Percentiles rank a stretch among this genome's conserved stretches.
Evolutionary conservation across 495 filamentous ascomycete species (phyloP).

Genomic region (Cudoniella acicularis): DNA sequence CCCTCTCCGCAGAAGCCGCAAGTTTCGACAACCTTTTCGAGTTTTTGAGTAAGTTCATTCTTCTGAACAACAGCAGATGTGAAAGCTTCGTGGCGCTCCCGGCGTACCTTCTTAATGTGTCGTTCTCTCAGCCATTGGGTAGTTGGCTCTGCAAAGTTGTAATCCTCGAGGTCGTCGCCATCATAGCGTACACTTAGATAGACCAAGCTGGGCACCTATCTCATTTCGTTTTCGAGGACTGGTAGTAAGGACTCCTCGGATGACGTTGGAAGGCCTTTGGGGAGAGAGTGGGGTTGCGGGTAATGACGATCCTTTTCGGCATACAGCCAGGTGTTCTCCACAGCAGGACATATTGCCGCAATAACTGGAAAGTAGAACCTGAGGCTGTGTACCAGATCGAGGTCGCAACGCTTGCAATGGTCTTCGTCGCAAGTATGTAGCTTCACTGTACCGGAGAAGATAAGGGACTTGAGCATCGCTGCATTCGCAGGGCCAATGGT

Average conservation of each 20-base stretch:
- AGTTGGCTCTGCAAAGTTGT: background rate
- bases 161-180: background rate
- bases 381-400: background rate
- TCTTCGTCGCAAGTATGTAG: background rate
- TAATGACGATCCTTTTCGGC: background rate
- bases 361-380: background rate
- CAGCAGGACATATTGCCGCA: background rate
- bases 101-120: background rate
- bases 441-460: background rate
- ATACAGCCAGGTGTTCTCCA: background rate
- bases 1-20: conserved; percentile 6
- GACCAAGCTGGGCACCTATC: background rate
- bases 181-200: background rate
- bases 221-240: background rate
- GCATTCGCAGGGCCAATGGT: conserved; percentile 5
- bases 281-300: background rate
- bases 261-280: background rate
- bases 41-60: background rate
- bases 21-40: background rate
- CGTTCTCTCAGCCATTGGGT: background rate
- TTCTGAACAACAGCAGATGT: background rate
- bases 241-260: background rate
- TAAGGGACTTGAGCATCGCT: background rate
- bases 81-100: background rate
- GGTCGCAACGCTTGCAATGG: background rate